These are phyloP conservation scores for Penstemon newberryi DNA, from an alignment of 257 asterid species.

Conservation along the genomic window DNA sequence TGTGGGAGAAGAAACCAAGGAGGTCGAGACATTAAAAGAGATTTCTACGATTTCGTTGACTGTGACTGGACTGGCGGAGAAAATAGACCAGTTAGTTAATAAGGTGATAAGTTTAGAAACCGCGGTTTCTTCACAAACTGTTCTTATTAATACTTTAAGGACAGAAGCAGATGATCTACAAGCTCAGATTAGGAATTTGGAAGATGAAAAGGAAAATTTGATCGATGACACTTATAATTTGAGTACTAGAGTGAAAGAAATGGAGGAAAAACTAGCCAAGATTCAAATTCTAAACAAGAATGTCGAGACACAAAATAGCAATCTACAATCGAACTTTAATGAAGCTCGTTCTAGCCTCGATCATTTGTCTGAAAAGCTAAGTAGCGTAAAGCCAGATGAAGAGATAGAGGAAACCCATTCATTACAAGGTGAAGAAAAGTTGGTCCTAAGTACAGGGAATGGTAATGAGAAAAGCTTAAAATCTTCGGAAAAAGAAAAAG, in stretches of 20 bases:
- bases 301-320: conserved; percentile 36
- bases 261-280: conserved; percentile 46
- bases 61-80: conserved; percentile 48
- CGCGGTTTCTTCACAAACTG: conserved; percentile 56
- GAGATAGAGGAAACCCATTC: conserved; percentile 33
- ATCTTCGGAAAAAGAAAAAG: conserved; percentile 14
- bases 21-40: conserved; percentile 24
- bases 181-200: conserved; percentile 42
- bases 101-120: conserved; percentile 59
- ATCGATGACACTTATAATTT: conserved; percentile 24
- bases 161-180: conserved; percentile 54
- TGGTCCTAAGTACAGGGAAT: not conserved
- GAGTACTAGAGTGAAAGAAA: conserved; percentile 33
- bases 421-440: not conserved
- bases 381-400: conserved; percentile 50
- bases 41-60: conserved; percentile 24
- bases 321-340: conserved; percentile 40
- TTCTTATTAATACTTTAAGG: conserved; percentile 49
- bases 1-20: conserved; percentile 26
- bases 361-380: conserved; percentile 38
- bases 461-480: not conserved
- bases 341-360: conserved; percentile 41
- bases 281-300: conserved; percentile 52
- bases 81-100: conserved; percentile 52
- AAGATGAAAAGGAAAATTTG: conserved; percentile 37